Percentiles rank a stretch among this genome's conserved stretches.
These are phyloP conservation scores for Pythium oligandrum DNA, from an alignment of 352 stramenopile genomes.

Conservation along the genomic window DNA sequence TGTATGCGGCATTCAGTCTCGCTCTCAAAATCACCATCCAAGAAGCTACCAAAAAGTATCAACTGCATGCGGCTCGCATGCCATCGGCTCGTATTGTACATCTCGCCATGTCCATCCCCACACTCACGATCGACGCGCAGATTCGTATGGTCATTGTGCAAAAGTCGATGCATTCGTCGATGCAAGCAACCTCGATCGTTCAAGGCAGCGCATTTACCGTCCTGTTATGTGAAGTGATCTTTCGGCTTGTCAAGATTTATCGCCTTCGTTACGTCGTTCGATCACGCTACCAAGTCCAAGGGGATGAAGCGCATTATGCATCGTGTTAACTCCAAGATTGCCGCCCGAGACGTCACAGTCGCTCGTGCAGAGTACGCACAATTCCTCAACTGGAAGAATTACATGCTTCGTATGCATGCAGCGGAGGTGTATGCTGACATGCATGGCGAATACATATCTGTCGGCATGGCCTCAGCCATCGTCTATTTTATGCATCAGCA, in stretches of 20 bases:
- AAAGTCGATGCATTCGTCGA: not conserved
- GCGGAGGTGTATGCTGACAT: slow-evolving; percentile 46
- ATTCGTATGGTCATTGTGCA: slow-evolving; percentile 34
- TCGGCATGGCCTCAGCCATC: slow-evolving; percentile 24
- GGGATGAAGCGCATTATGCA: slow-evolving; percentile 25
- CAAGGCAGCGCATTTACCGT: slow-evolving; percentile 19
- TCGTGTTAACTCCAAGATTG: slow-evolving; percentile 31
- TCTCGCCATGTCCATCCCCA: slow-evolving; percentile 26
- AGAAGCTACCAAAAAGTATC: slow-evolving; percentile 21
- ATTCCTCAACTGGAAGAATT: slow-evolving; percentile 38
- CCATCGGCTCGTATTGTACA: slow-evolving; percentile 20
- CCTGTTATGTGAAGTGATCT: slow-evolving; percentile 26
- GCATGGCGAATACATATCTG: slow-evolving; percentile 47
- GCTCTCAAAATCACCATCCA: slow-evolving; percentile 28
- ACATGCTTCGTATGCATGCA: slow-evolving; percentile 27
- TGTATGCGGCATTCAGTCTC: slow-evolving; percentile 24
- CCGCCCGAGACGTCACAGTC: slow-evolving; percentile 9
- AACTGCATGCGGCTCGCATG: slow-evolving; percentile 14
- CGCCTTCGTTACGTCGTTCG: slow-evolving; percentile 20
- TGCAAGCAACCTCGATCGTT: not conserved
- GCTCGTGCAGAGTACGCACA: slow-evolving; percentile 26
- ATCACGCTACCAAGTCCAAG: slow-evolving; percentile 13
- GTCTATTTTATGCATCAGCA: slow-evolving; percentile 19
- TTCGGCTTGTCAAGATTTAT: slow-evolving; percentile 31
- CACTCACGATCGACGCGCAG: slow-evolving; percentile 26